Conservation (phyloP, 805 yeast genomes). For the Barnettozyma salicaria region DNA sequence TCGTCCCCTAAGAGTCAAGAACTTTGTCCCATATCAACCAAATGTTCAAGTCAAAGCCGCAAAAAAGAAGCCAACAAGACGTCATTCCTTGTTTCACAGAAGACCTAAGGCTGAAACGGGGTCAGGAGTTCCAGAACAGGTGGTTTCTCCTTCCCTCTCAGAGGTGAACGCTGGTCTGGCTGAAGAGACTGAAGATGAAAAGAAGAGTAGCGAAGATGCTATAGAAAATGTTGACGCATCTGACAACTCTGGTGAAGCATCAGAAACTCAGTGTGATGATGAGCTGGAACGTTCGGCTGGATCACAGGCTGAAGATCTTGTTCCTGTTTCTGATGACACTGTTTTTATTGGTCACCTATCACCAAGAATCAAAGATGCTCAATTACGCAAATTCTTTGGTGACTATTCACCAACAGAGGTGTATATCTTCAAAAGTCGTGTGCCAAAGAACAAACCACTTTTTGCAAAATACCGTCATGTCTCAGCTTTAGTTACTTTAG, state of each 20-base stretch:
- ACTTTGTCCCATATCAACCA: conserved; percentile 39
- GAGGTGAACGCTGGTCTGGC: no score
- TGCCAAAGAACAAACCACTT: conserved; percentile 21
- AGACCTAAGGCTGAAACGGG: conserved; percentile 1
- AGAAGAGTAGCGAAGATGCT: no score
- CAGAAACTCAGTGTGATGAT: no score
- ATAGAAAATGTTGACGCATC: no score
- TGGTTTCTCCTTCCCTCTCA: no score
- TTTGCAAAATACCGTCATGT: conserved; percentile 31
- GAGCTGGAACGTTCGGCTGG: no score
- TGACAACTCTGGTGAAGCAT: no score
- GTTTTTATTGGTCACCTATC: conserved; percentile 39
- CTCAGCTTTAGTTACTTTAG: conserved; percentile 47
- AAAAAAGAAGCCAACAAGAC: conserved; percentile 14
- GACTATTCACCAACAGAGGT: conserved; percentile 42
- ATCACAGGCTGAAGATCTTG: not conserved
- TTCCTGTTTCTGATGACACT: conserved; percentile 36
- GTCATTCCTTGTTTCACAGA: conserved; percentile 9
- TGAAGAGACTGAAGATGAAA: conserved; percentile 4
- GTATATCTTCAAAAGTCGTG: conserved; percentile 38
- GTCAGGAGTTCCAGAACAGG: conserved; percentile 2
- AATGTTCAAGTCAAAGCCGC: conserved; percentile 12
- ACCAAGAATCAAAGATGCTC: conserved; percentile 36
- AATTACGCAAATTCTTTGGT: conserved; percentile 38
- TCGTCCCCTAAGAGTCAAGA: conserved; percentile 35